Conservation (phyloP, 129 eudicot genomes). For the Lactuca saligna region DNA sequence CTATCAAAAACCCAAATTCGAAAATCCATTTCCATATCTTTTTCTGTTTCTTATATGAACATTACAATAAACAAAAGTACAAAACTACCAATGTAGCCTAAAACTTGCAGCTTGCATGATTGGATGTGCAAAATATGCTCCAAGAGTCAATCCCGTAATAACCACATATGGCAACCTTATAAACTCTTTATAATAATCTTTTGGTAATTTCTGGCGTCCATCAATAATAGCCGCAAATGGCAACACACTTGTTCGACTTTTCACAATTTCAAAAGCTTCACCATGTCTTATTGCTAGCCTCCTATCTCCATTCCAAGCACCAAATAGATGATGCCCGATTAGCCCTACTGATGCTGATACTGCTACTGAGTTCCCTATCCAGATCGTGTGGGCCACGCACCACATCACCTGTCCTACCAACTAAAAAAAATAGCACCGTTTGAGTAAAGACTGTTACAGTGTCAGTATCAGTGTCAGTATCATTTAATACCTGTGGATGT, state of each 20-base stretch:
- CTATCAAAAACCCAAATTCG: background rate
- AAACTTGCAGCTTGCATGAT: constrained; percentile 96
- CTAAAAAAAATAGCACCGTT: constrained; percentile 30
- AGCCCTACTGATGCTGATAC: constrained; percentile 89
- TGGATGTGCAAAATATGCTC: constrained; percentile 94
- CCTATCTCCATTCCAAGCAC: constrained; percentile 96
- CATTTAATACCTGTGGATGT: constrained; percentile 86
- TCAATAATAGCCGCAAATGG: constrained; percentile 95
- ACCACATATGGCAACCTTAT: constrained; percentile 78
- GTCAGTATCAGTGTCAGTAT: too few species aligned
- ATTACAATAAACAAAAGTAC: background rate
- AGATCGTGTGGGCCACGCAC: constrained; percentile 96
- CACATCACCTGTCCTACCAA: constrained; percentile 97
- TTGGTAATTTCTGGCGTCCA: constrained; percentile 91
- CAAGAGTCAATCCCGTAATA: constrained; percentile 76
- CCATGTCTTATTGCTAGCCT: constrained; percentile 75
- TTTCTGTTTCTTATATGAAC: background rate
- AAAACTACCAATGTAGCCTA: constrained; percentile 83
- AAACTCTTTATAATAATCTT: constrained; percentile 82
- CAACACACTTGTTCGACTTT: constrained; percentile 74
- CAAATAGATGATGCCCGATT: constrained; percentile 91
- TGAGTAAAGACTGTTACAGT: too few species aligned
- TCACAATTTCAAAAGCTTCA: constrained; percentile 74
- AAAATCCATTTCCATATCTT: background rate
- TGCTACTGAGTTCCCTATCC: constrained; percentile 96